Base-by-base conservation (phyloP, 306 rosid species). In the Ziziphus jujuba region DNA sequence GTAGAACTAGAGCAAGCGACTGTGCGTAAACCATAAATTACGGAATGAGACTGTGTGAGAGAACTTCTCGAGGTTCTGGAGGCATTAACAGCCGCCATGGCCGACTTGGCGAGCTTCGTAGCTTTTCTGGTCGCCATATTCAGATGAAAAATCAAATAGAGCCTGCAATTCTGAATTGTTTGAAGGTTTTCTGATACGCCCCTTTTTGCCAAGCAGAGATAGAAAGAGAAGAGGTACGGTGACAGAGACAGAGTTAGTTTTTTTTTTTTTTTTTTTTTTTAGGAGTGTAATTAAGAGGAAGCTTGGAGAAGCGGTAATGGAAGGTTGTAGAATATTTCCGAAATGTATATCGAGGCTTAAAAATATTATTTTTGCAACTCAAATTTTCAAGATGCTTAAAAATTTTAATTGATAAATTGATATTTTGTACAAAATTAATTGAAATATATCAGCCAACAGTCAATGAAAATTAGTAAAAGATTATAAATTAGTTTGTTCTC, bases 91-190 rank as follows among this genome's bases (percentile, higher is more conserved):
- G 75, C 78, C 22, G 86, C 77, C 59, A 84, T 14, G 49, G 79
- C 70, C 35, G 87, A 72, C 73, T 78, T 80, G 66, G 82, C 73
- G 35, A 92, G 84, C 60, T 55, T 77, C 10, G 92, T 65, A 25
- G 82, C 83, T 79, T 78, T 84, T 84, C 96, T 77, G 61, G 81
- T 78, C 17, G 87, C 91, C 96, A 93, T 93, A 93, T 93, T 44
- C 68, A 57, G 53, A 24, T 22, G 56, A 52, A 28, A 5, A 50
- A 16, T 20, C 55, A 50, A 50, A n/a, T 7, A 0, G 17, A 50
- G 11, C 20, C 9, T 50, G 20, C 20, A 50, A 16, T 50, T n/a
- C 2, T n/a, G 16, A 3, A 15, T 4, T 50, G 9, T 15, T 50
- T 5, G 10, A 20, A n/a, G n/a, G n/a, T n/a, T n/a, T n/a, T n/a